Percentiles rank a stretch among this genome's conserved stretches.
Conservation (phyloP, 75 land plant species). For the Pinus tabuliformis region DNA sequence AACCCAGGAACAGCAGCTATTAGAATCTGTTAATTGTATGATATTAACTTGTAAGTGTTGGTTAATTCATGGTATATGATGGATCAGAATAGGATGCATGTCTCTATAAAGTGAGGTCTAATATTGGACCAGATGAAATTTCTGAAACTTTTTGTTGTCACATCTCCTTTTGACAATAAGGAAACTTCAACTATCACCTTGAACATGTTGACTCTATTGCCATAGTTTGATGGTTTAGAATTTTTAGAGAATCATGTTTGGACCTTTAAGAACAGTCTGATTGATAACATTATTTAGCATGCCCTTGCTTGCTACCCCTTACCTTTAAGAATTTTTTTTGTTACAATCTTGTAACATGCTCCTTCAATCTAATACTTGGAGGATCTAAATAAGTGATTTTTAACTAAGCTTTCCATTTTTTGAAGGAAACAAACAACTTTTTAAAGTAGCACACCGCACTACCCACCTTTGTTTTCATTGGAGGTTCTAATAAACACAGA, state of each 20-base stretch:
- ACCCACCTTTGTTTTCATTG: neutral
- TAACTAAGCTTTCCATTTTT: too few relatives aligned
- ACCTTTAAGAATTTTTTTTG: neutral
- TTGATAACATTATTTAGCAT: neutral
- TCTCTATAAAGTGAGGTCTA: neutral
- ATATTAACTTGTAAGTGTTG: neutral
- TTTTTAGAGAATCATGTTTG: slow-evolving; percentile 1
- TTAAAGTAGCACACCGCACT: neutral
- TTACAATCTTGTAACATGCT: neutral
- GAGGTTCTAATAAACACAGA: neutral
- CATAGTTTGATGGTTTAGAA: neutral
- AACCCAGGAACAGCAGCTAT: neutral
- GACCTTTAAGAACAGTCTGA: neutral
- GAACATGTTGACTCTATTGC: neutral
- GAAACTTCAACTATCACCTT: neutral
- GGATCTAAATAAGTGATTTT: too few relatives aligned
- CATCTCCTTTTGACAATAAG: neutral
- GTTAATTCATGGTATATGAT: neutral
- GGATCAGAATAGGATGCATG: neutral
- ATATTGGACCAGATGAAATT: neutral
- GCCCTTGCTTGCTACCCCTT: neutral
- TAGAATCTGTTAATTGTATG: neutral
- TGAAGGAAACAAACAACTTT: neutral
- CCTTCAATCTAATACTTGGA: neutral
- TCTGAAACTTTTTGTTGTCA: neutral